Evolutionary conservation across 352 stramenopile genomes (phyloP).

Genomic region (Pilasporangium apinafurcum): DNA sequence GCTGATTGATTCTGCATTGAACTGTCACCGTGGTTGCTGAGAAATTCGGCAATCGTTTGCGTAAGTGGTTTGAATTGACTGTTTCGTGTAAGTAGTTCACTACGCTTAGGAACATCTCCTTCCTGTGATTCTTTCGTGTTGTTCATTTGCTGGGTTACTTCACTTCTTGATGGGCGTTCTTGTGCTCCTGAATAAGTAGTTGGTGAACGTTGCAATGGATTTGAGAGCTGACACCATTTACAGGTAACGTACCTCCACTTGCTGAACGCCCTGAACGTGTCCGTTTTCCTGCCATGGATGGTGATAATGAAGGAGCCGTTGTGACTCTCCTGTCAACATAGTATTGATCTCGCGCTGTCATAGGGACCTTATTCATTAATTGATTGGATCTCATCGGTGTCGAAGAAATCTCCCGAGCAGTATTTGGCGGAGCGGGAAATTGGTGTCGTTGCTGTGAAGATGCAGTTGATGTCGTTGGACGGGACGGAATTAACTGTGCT

Average conservation of each 20-base stretch:
- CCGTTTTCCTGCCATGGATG: no score
- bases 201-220: no score
- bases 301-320: constrained; percentile 20
- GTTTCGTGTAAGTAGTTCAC: constrained; percentile 37
- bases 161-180: no score
- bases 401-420: constrained; percentile 6
- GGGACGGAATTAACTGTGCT: constrained; percentile 34
- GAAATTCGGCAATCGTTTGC: constrained; percentile 41
- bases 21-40: constrained; percentile 9
- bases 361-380: constrained; percentile 21
- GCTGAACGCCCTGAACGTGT: no score
- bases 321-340: constrained; percentile 46
- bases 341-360: constrained; percentile 54
- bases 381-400: neutral
- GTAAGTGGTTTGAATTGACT: constrained; percentile 56
- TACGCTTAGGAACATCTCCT: constrained; percentile 11
- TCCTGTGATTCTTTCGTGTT: neutral
- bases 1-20: neutral
- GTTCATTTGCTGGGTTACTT: no score
- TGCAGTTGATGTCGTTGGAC: constrained; percentile 29
- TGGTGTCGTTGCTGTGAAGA: constrained; percentile 5
- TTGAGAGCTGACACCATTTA: no score
- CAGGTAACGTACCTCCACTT: no score
- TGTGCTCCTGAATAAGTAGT: no score
- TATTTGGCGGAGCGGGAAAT: constrained; percentile 4